phyloP scores from a whole-genome alignment of 2,329 filamentous ascomycete genomes.

The Ophiosphaerella korrae region DNA sequence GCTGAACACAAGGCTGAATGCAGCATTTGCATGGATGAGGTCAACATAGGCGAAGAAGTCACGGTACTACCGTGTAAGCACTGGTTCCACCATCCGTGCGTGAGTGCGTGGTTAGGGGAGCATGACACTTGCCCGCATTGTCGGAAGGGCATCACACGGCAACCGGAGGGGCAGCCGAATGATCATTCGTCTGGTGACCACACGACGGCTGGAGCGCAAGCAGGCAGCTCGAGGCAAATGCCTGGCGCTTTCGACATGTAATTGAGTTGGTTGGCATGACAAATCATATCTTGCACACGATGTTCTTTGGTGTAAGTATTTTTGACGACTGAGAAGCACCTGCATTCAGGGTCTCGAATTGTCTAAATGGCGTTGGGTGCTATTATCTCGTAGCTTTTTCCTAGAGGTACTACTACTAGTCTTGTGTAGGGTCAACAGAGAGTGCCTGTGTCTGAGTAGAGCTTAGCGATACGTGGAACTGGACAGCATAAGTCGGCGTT shows the following conservation, averaged over 20 bases:
- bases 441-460: not conserved
- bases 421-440: no score
- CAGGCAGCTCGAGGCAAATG: constrained; percentile 26
- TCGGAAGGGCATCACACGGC: constrained; percentile 59
- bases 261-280: no score
- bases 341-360: no score
- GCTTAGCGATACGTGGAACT: not conserved
- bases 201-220: constrained; percentile 9
- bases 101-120: constrained; percentile 81
- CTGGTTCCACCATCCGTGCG: constrained; percentile 89
- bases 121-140: constrained; percentile 93
- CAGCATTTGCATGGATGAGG: constrained; percentile 91
- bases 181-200: constrained; percentile 13
- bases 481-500: not conserved
- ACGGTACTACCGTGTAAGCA: constrained; percentile 84
- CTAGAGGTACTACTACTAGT: no score
- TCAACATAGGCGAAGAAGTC: constrained; percentile 74
- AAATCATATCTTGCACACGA: no score
- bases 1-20: constrained; percentile 76
- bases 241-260: constrained; percentile 33
- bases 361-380: no score
- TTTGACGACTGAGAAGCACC: no score
- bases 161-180: constrained; percentile 25
- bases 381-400: no score
- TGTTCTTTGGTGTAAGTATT: no score